A percentile compares a stretch with the other conserved stretches of the same genome.
Evolutionary conservation across 129 eudicot genomes (phyloP).

Genomic region (Solidago caesia): DNA sequence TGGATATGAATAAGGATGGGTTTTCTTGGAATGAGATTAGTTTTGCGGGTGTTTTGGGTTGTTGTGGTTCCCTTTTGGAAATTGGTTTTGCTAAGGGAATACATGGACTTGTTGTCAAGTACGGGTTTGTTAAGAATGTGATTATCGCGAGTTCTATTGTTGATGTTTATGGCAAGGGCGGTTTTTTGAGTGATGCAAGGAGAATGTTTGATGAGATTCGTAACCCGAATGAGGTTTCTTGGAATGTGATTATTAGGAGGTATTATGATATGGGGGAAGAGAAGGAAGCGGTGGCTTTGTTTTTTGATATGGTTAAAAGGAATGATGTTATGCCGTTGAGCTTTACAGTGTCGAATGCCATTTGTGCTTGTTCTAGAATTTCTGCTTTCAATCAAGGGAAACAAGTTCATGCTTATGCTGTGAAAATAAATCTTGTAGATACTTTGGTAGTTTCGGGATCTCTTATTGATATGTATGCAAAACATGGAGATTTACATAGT

Average conservation of each 20-base stretch:
- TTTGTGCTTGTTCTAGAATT: constrained; percentile 66
- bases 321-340: constrained; percentile 53
- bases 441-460: constrained; percentile 60
- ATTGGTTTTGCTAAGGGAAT: constrained; percentile 40
- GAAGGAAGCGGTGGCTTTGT: constrained; percentile 48
- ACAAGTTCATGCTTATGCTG: constrained; percentile 64
- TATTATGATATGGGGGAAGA: constrained; percentile 61
- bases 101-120: constrained; percentile 56
- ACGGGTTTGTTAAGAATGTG: constrained; percentile 64
- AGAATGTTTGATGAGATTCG: constrained; percentile 69
- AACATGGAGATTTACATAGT: constrained; percentile 51
- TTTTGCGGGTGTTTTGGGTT: constrained; percentile 62
- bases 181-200: constrained; percentile 55
- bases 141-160: constrained; percentile 65
- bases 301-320: constrained; percentile 42
- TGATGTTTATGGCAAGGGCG: constrained; percentile 75
- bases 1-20: constrained; percentile 52
- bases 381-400: constrained; percentile 45
- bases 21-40: constrained; percentile 59
- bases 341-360: constrained; percentile 59
- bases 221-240: constrained; percentile 59
- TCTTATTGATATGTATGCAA: constrained; percentile 60
- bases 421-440: constrained; percentile 45
- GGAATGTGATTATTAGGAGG: constrained; percentile 90
- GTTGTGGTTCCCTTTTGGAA: constrained; percentile 53